Percentiles rank a stretch among this genome's conserved stretches.
Evolutionary conservation across 768 basidiomycete genomes (phyloP).

Genomic region (Inosperma sp.): DNA sequence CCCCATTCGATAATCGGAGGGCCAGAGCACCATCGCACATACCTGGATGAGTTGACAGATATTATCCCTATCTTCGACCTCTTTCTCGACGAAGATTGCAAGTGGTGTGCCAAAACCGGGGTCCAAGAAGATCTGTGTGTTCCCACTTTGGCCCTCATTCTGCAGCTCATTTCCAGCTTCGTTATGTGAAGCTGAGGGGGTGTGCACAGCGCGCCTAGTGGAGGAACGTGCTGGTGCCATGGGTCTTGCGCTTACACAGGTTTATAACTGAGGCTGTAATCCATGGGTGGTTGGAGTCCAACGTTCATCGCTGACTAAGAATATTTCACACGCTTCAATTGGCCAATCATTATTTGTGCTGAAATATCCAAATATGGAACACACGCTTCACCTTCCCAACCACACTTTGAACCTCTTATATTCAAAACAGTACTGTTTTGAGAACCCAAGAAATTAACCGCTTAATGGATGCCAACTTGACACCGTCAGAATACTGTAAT

Average conservation of each 20-base stretch:
- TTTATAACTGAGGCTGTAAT: constrained; percentile 28
- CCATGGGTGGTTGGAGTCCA: constrained; percentile 46
- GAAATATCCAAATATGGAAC: not conserved
- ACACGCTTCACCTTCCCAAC: too few species aligned
- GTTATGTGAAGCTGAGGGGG: constrained; percentile 34
- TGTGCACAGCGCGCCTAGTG: constrained; percentile 39
- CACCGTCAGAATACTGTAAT: too few species aligned
- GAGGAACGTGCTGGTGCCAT: constrained; percentile 75
- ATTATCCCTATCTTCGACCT: constrained; percentile 63
- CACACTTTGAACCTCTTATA: too few species aligned
- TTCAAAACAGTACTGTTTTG: too few species aligned
- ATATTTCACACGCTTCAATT: not conserved
- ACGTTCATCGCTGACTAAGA: not conserved
- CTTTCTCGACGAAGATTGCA: constrained; percentile 73
- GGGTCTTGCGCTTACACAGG: constrained; percentile 50
- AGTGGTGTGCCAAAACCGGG: constrained; percentile 78
- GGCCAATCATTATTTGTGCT: not conserved
- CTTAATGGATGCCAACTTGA: too few species aligned
- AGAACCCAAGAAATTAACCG: too few species aligned
- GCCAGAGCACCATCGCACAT: too few species aligned
- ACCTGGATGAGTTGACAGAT: constrained; percentile 65
- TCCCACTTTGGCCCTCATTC: constrained; percentile 33
- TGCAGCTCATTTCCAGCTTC: constrained; percentile 28
- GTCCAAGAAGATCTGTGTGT: constrained; percentile 65
- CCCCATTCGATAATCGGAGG: too few species aligned